Percentiles rank a stretch among this genome's conserved stretches.
These are phyloP conservation scores for Leccinellum albellum DNA, from an alignment of 768 basidiomycete species.

Conservation along the genomic window DNA sequence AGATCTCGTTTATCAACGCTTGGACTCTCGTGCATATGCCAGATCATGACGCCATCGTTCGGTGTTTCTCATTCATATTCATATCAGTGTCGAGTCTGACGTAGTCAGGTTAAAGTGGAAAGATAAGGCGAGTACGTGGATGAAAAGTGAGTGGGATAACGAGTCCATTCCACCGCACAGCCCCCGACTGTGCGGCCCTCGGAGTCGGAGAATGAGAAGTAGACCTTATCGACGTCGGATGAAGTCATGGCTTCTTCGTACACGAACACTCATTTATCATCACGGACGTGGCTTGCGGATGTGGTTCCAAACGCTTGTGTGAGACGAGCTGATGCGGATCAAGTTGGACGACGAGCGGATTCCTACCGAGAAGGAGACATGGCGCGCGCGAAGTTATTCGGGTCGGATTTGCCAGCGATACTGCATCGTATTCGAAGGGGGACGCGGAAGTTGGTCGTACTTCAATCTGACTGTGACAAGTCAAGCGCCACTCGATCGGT, in stretches of 20 bases:
- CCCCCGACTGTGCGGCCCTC: constrained; percentile 9
- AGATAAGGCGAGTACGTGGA: constrained; percentile 8
- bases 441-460: neutral
- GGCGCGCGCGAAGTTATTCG: neutral
- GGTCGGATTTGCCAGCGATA: neutral
- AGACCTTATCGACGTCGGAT: constrained; percentile 13
- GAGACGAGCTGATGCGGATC: neutral
- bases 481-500: constrained; percentile 3
- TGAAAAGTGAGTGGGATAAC: constrained; percentile 2
- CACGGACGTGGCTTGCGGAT: neutral
- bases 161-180: constrained; percentile 3
- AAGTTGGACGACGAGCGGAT: neutral
- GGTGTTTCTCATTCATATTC: constrained; percentile 12
- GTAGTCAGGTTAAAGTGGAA: neutral
- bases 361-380: neutral
- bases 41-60: constrained; percentile 11
- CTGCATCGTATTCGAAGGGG: neutral
- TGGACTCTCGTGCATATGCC: neutral
- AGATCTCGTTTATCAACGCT: constrained; percentile 3
- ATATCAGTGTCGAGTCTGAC: constrained; percentile 2
- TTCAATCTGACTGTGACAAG: constrained; percentile 3
- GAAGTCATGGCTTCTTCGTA: constrained; percentile 9
- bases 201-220: constrained; percentile 20
- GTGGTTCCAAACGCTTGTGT: neutral
- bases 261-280: neutral